A percentile compares a stretch with the other conserved stretches of the same genome.
Conservation (phyloP, 2,329 filamentous ascomycete species). For the Colletotrichum sansevieriae region DNA sequence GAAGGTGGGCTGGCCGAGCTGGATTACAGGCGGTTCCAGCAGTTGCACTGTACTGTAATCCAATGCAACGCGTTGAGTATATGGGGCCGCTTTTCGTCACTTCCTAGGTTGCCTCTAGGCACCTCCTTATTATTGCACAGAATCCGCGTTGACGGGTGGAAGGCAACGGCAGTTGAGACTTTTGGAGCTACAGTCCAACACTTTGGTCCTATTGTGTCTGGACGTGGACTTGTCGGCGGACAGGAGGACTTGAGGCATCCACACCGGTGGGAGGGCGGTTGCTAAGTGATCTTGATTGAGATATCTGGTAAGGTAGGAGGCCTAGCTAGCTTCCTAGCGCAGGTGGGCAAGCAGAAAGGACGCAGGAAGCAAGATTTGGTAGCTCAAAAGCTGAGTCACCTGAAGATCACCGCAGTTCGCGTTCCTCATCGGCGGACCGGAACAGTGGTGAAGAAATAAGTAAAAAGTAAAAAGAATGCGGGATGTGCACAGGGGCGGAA, state of each 20-base stretch:
- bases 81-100: constrained; percentile 6
- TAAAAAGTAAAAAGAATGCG: constrained; percentile 21
- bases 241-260: neutral
- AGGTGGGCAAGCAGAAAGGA: neutral
- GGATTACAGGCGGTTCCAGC: constrained; percentile 24
- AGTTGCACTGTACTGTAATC: constrained; percentile 9
- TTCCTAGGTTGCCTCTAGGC: neutral
- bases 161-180: constrained; percentile 15
- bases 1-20: constrained; percentile 14
- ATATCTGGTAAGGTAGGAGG: neutral
- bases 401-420: constrained; percentile 22
- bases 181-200: neutral
- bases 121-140: constrained; percentile 15
- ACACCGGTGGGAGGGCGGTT: constrained; percentile 4
- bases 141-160: neutral
- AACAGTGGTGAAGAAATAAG: neutral
- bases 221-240: neutral
- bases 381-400: constrained; percentile 1
- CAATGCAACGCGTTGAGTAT: neutral
- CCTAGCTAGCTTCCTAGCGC: constrained; percentile 16
- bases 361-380: neutral
- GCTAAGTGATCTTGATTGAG: neutral
- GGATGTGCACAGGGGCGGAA: constrained; percentile 38
- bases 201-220: neutral
- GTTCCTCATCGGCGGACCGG: constrained; percentile 15